Percentiles rank a stretch among this genome's conserved stretches.
phyloP scores from a whole-genome alignment of 225 moss, liverwort and hornwort genomes.

The Pseudisothecium myosuroides region DNA sequence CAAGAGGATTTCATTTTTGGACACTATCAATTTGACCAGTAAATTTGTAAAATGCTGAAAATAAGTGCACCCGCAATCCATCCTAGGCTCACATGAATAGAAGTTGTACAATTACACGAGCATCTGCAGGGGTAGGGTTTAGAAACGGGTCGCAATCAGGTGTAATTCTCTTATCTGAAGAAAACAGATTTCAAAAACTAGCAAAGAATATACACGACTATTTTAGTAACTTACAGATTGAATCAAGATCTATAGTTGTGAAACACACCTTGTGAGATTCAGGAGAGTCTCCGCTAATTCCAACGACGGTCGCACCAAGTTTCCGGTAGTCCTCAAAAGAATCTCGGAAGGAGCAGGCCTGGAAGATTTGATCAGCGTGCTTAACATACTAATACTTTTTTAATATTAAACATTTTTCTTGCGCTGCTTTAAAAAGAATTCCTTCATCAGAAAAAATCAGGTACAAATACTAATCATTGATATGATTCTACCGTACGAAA shows the following conservation, averaged over 20 bases:
- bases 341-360: constrained; percentile 99
- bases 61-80: background rate
- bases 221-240: background rate
- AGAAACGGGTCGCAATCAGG: background rate
- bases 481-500: background rate
- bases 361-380: background rate
- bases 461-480: background rate
- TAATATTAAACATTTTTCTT: background rate
- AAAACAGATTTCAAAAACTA: background rate
- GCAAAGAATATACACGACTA: background rate
- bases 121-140: background rate
- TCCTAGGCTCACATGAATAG: background rate
- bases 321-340: constrained; percentile 73
- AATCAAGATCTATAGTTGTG: background rate
- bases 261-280: constrained; percentile 72
- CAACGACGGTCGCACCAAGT: constrained; percentile 84
- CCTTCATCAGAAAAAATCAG: background rate
- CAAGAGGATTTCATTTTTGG: background rate
- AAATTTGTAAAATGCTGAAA: background rate
- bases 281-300: constrained; percentile 75
- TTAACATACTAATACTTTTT: background rate
- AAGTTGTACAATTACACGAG: background rate
- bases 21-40: no score
- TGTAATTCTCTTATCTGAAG: background rate
- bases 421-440: background rate